Base-by-base conservation (phyloP, 2,329 filamentous ascomycete species). In the Blastomyces silverae region DNA sequence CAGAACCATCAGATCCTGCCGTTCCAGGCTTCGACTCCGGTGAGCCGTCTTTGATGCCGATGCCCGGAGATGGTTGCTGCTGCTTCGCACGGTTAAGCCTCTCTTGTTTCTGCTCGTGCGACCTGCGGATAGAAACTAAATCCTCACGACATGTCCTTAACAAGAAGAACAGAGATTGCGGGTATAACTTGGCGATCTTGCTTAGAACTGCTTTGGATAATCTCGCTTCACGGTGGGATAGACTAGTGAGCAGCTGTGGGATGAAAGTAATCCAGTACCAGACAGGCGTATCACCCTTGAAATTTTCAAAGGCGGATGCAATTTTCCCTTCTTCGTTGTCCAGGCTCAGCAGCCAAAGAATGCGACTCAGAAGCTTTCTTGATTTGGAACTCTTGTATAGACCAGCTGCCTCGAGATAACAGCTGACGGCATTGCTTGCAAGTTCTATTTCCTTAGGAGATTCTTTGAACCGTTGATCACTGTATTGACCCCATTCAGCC, bases 211-310 rank as follows among this genome's bases (percentile, higher is more conserved):
- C 85, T 74, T 94, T 89, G 56, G 93, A 90, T 59, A 95, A 89
- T 4, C 87, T 87, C 15, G 92, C 93, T 77, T 99, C 95, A 71
- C 93, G 92, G 73, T 97, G 89, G 1, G 90, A 91, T 61, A 99
- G 83, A 62, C 93, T 94, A 55, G 91, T 93, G 42, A 99, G 85
- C 53, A 99, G 84, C 77, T 99, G 94, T 22, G 94, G 94, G 68
- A 99, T 97, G 75, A 96, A 99, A 0, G 93, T 97, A 70, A 97
- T 97, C 94, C 94, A 99, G 79, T 97, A 99, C 94, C 94, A 99
- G 15, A 96, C 91, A 0, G 92, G 92, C 1, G 92, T 96, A 71
- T 99, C 95, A 62, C 94, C 94, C 81, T 97, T 97, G 80, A 94
- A 99, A 70, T 93, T 91, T 69, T 96, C 91, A 70, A 97, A 99